A percentile compares a stretch with the other conserved stretches of the same genome.
Conservation (phyloP, 2,329 filamentous ascomycete genomes). For the Ceratocystis alfenasii region DNA sequence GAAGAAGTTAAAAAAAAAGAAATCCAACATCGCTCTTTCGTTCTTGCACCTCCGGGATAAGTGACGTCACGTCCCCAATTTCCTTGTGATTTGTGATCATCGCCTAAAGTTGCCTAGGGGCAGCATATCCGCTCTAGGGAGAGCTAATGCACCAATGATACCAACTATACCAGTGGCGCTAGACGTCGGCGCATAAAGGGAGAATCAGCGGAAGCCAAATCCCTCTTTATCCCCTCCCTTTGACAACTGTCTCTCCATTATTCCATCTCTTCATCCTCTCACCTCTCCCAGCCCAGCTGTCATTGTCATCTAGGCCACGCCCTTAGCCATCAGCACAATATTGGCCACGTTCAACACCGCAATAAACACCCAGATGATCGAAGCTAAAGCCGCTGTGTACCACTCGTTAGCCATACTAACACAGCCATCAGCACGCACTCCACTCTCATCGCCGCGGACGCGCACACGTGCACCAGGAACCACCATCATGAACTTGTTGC, state of each 20-base stretch:
- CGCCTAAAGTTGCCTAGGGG: background rate
- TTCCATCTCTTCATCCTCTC: no score
- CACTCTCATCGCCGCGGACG: slow-evolving; percentile 26
- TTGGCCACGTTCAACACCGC: slow-evolving; percentile 63
- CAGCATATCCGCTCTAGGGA: background rate
- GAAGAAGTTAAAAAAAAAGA: background rate
- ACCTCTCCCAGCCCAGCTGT: background rate
- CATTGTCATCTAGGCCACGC: slow-evolving; percentile 16
- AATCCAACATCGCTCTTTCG: background rate
- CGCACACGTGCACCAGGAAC: slow-evolving; percentile 33
- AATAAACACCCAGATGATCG: slow-evolving; percentile 61
- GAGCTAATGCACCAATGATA: background rate
- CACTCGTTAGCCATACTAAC: slow-evolving; percentile 63
- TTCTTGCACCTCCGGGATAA: background rate
- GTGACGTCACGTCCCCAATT: no score
- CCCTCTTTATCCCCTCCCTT: background rate
- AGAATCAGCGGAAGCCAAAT: background rate
- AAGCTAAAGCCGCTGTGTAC: slow-evolving; percentile 43
- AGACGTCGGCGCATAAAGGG: background rate
- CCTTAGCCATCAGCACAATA: slow-evolving; percentile 48
- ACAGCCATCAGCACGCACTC: slow-evolving; percentile 22
- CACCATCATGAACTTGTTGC: slow-evolving; percentile 69
- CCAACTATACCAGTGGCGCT: background rate
- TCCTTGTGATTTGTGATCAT: no score
- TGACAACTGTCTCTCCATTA: no score